Conservation (phyloP, 176 grass and related monocot genomes). For the Tillandsia leiboldiana region DNA sequence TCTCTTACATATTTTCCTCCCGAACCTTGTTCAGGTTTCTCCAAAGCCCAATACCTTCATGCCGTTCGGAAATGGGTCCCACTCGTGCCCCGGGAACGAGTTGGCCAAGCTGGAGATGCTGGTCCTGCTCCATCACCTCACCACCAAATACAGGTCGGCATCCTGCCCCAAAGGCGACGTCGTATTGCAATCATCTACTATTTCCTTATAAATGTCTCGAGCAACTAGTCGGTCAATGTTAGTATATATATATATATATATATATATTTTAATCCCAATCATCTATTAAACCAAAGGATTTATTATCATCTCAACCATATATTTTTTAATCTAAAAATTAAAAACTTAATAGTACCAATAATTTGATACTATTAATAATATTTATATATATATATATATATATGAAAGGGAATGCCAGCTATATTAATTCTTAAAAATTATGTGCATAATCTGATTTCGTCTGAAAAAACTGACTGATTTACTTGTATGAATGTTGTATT, state of each 20-base stretch:
- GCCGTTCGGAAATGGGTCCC: conserved; percentile 96
- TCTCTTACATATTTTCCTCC: background rate
- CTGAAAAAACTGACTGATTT: background rate
- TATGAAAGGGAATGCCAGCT: too few species aligned
- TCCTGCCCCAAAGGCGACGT: background rate
- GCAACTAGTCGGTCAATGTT: too few species aligned
- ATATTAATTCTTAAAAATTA: too few species aligned
- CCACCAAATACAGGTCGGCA: conserved; percentile 51
- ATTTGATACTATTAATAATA: too few species aligned
- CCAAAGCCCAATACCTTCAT: conserved; percentile 96
- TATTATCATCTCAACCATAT: too few species aligned
- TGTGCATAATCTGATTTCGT: background rate
- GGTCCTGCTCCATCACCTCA: conserved; percentile 88
- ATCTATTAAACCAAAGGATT: too few species aligned
- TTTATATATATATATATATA: too few species aligned
- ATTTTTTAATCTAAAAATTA: too few species aligned
- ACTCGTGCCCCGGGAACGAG: conserved; percentile 96
- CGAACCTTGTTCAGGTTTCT: conserved; percentile 38
- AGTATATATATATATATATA: too few species aligned
- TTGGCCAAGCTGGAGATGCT: conserved; percentile 98
- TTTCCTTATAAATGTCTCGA: background rate
- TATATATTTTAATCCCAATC: too few species aligned
- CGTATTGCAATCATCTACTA: background rate
- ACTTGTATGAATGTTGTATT: background rate
- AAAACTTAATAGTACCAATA: too few species aligned